Conservation (phyloP, 2,329 filamentous ascomycete genomes). For the Fusarium sp. region DNA sequence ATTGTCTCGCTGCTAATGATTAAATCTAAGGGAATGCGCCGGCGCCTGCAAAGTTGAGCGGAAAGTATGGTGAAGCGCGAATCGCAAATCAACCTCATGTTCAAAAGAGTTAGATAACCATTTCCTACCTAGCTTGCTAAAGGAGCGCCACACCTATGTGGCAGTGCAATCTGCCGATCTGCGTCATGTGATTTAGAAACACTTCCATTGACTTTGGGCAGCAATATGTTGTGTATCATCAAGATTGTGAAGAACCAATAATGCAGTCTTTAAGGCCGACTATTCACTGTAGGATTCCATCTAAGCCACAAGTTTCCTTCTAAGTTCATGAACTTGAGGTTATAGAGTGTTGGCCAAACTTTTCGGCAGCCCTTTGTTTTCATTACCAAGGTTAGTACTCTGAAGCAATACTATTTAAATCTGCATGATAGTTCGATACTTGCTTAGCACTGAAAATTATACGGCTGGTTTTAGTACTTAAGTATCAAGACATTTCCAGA, state of each 20-base stretch:
- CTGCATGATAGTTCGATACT: too few relatives aligned
- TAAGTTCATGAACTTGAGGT: too few relatives aligned
- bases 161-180: not conserved
- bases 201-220: not conserved
- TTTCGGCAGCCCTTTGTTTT: too few relatives aligned
- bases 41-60: not conserved
- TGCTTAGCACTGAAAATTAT: too few relatives aligned
- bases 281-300: not conserved
- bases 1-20: not conserved
- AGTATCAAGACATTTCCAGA: too few relatives aligned
- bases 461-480: too few relatives aligned
- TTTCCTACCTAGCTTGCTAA: not conserved
- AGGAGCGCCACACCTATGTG: constrained; percentile 25
- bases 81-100: constrained; percentile 11
- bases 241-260: too few relatives aligned
- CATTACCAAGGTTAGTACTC: too few relatives aligned
- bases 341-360: too few relatives aligned
- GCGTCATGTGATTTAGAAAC: not conserved
- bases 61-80: constrained; percentile 1
- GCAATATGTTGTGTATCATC: too few relatives aligned
- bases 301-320: too few relatives aligned
- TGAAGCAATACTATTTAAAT: too few relatives aligned
- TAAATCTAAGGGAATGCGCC: not conserved
- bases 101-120: not conserved
- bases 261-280: not conserved